Evolutionary conservation across 805 yeast genomes (phyloP), one percentile per base, ranked within the genome.

Genomic region (Maudiozyma saulgeensis): DNA sequence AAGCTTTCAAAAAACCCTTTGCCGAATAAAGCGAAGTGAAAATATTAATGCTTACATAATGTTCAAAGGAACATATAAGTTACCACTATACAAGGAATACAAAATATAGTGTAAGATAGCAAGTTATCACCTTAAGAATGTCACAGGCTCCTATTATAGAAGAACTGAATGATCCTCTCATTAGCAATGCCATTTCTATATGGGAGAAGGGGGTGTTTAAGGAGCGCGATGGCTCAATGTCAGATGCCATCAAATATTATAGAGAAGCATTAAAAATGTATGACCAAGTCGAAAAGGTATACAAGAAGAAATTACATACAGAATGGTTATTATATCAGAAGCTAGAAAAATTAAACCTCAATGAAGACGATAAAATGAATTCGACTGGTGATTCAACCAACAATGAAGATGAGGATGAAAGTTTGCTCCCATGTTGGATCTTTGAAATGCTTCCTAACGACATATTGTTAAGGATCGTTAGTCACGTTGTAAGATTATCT

Each of bases 221-320:
- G 59, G 96, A 89, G 65, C 69, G 76, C 34, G 76, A 72, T 45
- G 96, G 96, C 0, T 71, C 79, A 52, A 74, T 88, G 79, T 75
- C 86, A n/a, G 96, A 88, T 58, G 96, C 96, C 1, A 80, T 87
- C 26, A 77, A 71, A 45, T 75, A 68, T 54, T 89, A 89, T 65
- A 71, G 95, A 53, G 73, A 75, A 53, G 96, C 96, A 2, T 76
- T 81, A 62, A 80, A 76, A 48, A 39, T 67, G 5, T 61, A 76
- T 54, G 71, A 67, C 13, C 74, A 74, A 49, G 89, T 89, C 5
- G 96, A 89, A 60, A 68, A 76, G 44, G 64, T 78, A 21, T 87
- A 87, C 63, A 72, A 95, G 46, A 74, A 77, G 53, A 73, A 74
- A 45, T 66, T 79, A 13, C 72, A 75, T 6, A 77, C 76, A 2